Evolutionary conservation across 768 basidiomycete genomes (phyloP).

Genomic region (Macrolepiota dolichaula): DNA sequence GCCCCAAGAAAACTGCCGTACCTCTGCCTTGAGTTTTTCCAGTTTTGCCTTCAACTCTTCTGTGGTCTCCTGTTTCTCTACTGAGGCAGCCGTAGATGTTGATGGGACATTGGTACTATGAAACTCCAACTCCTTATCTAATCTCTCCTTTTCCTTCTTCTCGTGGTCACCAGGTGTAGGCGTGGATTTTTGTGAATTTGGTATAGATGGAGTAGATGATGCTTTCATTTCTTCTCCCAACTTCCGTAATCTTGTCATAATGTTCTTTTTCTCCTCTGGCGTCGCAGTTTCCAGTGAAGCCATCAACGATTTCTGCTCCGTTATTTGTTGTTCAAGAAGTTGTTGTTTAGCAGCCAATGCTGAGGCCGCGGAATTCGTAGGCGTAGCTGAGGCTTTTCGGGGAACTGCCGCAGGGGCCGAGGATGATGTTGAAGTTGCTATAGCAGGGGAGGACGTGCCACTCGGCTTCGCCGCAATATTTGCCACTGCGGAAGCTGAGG

Average conservation of each 20-base stretch:
- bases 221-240: conserved; percentile 78
- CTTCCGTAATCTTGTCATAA: conserved; percentile 73
- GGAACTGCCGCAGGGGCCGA: conserved; percentile 11
- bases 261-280: conserved; percentile 71
- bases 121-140: conserved; percentile 85
- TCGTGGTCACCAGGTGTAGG: conserved; percentile 37
- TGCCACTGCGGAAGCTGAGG: conserved; percentile 73
- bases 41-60: conserved; percentile 74
- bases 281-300: conserved; percentile 59
- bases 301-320: conserved; percentile 88
- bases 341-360: conserved; percentile 73
- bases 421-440: conserved; percentile 18
- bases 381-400: conserved; percentile 12
- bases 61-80: conserved; percentile 46
- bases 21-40: conserved; percentile 78
- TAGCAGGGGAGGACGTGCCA: conserved; percentile 12
- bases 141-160: conserved; percentile 55
- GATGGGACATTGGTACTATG: conserved; percentile 33
- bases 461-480: conserved; percentile 46
- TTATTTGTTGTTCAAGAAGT: conserved; percentile 75
- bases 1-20: conserved; percentile 20
- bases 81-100: neutral
- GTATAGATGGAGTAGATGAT: conserved; percentile 23
- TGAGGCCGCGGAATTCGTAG: conserved; percentile 26
- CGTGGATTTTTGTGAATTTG: conserved; percentile 23